Base-by-base conservation (phyloP, 2,329 filamentous ascomycete species). In the Apiospora marii region DNA sequence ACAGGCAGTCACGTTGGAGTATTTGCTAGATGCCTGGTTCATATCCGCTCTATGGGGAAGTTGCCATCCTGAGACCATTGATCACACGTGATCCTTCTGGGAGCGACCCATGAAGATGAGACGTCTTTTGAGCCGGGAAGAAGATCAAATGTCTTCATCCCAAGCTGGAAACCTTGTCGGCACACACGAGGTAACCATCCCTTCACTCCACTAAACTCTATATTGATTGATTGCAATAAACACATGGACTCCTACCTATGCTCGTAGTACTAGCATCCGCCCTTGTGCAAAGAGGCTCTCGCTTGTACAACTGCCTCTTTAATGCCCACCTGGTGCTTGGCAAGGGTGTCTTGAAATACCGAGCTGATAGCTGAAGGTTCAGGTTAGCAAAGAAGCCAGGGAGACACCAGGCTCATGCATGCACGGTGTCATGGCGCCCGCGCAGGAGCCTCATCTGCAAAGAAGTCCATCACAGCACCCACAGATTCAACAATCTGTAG, bases 401-500 rank as follows among this genome's bases (percentile, higher is more conserved):
- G 44, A 49, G 67, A 6, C 67, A 34, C n/a, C 24, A 34, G 10
- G 5, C 24, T 16, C 67, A 49, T 37, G 67, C 34, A 49, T 5
- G 44, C 44, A 34, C 24, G 19, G 27, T 49, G 13, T 12, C 24
- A 51, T 34, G 58, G 58, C 58, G 30, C 19, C 58, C 58, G 19
- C 58, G 58, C 58, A 41, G 58, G 58, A 64, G 58, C 58, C 58
- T 64, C 58, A 64, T 41, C 58, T 64, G 58, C 58, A 64, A 41
- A 34, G 58, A 64, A 64, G 34, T 8, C 58, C 27, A 43, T 34
- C 19, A 61, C 58, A 53, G 69, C 53, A 72, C 74, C 72, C 69
- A 37, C 73, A 58, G n/a, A 67, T 68, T 43, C 74, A 74, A 73
- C 72, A 74, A 13, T 30, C 2, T n/a, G 1, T 16, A 49, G 44